Evolutionary conservation across 768 basidiomycete species (phyloP).

Genomic region (Pluteus cervinus): DNA sequence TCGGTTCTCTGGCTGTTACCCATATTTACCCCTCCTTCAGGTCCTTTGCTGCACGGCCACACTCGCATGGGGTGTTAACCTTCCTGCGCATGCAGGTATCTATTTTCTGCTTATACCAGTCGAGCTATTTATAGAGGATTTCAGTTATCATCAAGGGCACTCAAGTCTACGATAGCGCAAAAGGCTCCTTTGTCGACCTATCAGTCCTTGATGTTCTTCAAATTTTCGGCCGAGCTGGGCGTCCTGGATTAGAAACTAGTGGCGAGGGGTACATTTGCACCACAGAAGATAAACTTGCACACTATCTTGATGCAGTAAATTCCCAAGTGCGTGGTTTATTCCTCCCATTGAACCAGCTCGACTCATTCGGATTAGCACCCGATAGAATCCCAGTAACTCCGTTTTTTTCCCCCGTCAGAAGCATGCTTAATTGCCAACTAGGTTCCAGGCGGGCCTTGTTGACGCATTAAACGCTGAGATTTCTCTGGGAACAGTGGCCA

Average conservation of each 20-base stretch:
- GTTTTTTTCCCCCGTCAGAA: no score
- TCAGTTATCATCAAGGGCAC: constrained; percentile 95
- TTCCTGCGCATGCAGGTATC: constrained; percentile 93
- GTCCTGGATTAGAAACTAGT: constrained; percentile 81
- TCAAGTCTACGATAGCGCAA: constrained; percentile 88
- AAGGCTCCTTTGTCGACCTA: constrained; percentile 87
- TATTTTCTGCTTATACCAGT: constrained; percentile 5
- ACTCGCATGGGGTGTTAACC: constrained; percentile 97
- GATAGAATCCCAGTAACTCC: constrained; percentile 87
- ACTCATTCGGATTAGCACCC: constrained; percentile 52
- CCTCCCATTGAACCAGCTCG: constrained; percentile 2
- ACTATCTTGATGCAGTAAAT: constrained; percentile 84
- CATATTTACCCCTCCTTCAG: constrained; percentile 34
- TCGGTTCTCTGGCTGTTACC: not conserved
- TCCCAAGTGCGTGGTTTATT: constrained; percentile 57
- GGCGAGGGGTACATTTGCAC: constrained; percentile 98
- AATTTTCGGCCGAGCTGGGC: constrained; percentile 94
- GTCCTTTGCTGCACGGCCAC: constrained; percentile 98
- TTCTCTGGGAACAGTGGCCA: constrained; percentile 89
- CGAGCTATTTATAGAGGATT: not conserved
- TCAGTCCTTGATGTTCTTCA: constrained; percentile 94
- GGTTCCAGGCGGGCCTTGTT: constrained; percentile 78
- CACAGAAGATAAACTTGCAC: constrained; percentile 84
- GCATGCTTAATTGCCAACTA: constrained; percentile 23
- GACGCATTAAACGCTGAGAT: constrained; percentile 96